Conservation (phyloP, 495 filamentous ascomycete genomes). For the Coniosporium apollinis region DNA sequence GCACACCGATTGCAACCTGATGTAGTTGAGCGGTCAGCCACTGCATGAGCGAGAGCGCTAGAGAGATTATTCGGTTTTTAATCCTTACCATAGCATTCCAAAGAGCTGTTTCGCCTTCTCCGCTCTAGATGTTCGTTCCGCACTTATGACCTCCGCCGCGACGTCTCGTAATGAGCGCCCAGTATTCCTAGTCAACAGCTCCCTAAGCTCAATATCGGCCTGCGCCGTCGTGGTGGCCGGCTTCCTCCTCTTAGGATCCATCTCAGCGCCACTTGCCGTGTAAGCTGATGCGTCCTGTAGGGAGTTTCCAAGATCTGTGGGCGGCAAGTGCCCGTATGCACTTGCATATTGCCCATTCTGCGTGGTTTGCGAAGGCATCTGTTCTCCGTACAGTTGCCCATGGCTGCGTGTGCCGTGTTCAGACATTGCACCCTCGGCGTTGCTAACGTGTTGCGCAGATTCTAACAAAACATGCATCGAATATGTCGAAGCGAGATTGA, state of each 20-base stretch:
- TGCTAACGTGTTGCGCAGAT: too few relatives aligned
- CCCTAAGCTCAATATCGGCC: conserved; percentile 82
- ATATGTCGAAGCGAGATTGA: too few relatives aligned
- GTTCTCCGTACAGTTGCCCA: too few relatives aligned
- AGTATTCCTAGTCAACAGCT: conserved; percentile 60
- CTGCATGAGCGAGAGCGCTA: conserved; percentile 9
- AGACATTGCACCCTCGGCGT: too few relatives aligned
- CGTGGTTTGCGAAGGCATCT: too few relatives aligned
- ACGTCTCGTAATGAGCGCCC: conserved; percentile 64
- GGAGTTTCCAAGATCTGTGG: too few relatives aligned
- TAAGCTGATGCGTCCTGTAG: too few relatives aligned
- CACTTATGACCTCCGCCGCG: conserved; percentile 57
- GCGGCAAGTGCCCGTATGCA: too few relatives aligned
- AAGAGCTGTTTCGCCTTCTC: conserved; percentile 95
- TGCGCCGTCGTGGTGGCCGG: conserved; percentile 56
- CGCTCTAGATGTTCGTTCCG: conserved; percentile 63
- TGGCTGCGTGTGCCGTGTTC: too few relatives aligned
- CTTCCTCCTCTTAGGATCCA: conserved; percentile 47
- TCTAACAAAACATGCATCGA: too few relatives aligned
- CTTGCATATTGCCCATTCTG: too few relatives aligned
- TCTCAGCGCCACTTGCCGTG: conserved; percentile 25
- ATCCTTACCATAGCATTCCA: conserved; percentile 93
- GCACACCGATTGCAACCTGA: conserved; percentile 72
- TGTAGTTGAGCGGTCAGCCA: neutral
- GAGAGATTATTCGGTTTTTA: too few relatives aligned